Conservation (phyloP, 2,329 filamentous ascomycete genomes). For the Periconia macrospinosa region DNA sequence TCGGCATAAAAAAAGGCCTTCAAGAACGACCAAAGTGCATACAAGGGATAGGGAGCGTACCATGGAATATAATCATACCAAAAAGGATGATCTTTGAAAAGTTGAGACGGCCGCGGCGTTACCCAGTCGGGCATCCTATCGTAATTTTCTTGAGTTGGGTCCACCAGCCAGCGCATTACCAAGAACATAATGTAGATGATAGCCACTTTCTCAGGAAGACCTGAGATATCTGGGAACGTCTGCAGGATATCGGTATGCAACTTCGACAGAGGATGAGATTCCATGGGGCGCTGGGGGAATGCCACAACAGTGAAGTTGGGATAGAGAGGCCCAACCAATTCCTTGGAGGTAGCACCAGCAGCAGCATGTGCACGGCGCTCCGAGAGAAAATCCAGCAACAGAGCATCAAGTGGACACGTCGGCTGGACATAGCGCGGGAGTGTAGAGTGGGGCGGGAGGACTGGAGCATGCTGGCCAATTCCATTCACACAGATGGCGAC, state of each 20-base stretch:
- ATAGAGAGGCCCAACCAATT: slow-evolving; percentile 75
- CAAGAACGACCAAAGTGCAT: background rate
- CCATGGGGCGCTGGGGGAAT: slow-evolving; percentile 65
- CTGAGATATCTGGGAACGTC: slow-evolving; percentile 78
- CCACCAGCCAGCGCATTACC: slow-evolving; percentile 79
- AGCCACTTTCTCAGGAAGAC: slow-evolving; percentile 80
- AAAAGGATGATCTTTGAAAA: slow-evolving; percentile 68
- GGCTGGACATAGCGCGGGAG: slow-evolving; percentile 60
- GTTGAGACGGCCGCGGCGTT: slow-evolving; percentile 66
- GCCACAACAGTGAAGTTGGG: slow-evolving; percentile 78
- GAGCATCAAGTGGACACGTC: slow-evolving; percentile 75
- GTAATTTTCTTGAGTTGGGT: slow-evolving; percentile 77
- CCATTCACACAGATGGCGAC: slow-evolving; percentile 23
- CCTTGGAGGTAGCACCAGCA: slow-evolving; percentile 64
- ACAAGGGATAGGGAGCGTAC: slow-evolving; percentile 28
- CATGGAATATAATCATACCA: slow-evolving; percentile 87
- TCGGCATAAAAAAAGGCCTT: background rate
- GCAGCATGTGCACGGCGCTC: slow-evolving; percentile 68
- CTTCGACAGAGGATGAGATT: slow-evolving; percentile 77
- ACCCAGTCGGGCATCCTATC: slow-evolving; percentile 75
- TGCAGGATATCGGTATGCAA: slow-evolving; percentile 82
- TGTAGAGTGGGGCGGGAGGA: slow-evolving; percentile 36
- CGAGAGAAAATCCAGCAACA: slow-evolving; percentile 79
- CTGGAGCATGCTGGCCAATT: slow-evolving; percentile 31
- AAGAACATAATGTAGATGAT: slow-evolving; percentile 86